These are phyloP conservation scores for Opeltia flavorubescens DNA, from an alignment of 495 filamentous ascomycete genomes.

Conservation along the genomic window DNA sequence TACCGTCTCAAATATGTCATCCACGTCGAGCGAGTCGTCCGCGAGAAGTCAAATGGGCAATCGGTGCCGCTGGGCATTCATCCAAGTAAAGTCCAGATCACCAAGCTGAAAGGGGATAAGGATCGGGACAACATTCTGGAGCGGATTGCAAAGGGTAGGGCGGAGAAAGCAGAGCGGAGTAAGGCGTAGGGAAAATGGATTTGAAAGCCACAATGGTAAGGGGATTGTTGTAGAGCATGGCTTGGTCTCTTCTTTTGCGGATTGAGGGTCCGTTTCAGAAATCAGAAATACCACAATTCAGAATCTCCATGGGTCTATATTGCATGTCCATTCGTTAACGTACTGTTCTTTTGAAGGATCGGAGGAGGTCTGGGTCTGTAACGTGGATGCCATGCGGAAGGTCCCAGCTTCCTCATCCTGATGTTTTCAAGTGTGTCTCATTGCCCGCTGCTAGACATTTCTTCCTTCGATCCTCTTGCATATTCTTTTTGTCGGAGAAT, in stretches of 20 bases:
- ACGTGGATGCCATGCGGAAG: background rate
- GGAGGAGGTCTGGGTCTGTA: background rate
- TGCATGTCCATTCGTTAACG: background rate
- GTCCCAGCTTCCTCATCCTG: background rate
- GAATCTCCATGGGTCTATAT: background rate
- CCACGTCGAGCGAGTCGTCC: conserved; percentile 80
- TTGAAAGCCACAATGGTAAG: background rate
- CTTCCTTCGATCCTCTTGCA: too few species aligned
- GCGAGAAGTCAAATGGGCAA: conserved; percentile 91
- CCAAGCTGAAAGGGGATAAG: conserved; percentile 96
- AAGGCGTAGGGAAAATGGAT: conserved; percentile 1
- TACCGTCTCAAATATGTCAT: conserved; percentile 97
- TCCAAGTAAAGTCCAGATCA: conserved; percentile 88
- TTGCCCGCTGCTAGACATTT: too few species aligned
- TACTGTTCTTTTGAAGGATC: background rate
- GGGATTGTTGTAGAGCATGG: background rate
- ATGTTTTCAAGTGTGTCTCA: too few species aligned
- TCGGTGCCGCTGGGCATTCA: conserved; percentile 77
- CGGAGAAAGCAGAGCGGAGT: conserved; percentile 24
- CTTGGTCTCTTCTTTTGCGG: background rate
- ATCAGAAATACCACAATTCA: background rate
- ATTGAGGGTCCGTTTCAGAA: background rate
- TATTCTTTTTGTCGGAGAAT: too few species aligned
- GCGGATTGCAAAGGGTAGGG: conserved; percentile 64
- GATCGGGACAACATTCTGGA: conserved; percentile 90